Conservation (phyloP, 257 asterid genomes). For the Cinchona pubescens region DNA sequence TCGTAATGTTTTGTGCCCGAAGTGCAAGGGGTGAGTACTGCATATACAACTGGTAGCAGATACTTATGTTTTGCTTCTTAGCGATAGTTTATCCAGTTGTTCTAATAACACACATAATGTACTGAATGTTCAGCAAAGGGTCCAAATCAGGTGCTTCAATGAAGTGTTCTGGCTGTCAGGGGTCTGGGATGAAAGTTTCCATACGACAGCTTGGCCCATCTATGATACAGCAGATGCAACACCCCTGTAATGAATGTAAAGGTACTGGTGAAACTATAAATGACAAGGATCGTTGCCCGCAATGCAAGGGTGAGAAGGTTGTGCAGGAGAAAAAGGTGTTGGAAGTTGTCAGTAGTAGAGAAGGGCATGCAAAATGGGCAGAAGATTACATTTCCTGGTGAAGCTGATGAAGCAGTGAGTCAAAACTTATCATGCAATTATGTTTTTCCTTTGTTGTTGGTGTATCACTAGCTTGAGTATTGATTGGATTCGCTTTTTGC, state of each 20-base stretch:
- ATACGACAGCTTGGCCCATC: conserved; percentile 85
- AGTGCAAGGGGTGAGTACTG: conserved; percentile 76
- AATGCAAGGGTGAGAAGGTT: conserved; percentile 89
- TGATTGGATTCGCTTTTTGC: conserved; percentile 27
- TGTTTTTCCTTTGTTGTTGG: not conserved
- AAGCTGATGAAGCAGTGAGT: conserved; percentile 91
- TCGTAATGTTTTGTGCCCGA: conserved; percentile 72
- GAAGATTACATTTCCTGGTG: conserved; percentile 86
- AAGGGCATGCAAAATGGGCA: conserved; percentile 96
- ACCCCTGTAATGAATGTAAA: conserved; percentile 82
- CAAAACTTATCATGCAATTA: not conserved
- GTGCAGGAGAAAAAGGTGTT: conserved; percentile 83
- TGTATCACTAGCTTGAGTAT: not conserved
- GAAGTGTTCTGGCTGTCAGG: conserved; percentile 86
- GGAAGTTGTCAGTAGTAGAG: conserved; percentile 86
- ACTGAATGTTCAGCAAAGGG: conserved; percentile 61
- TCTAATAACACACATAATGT: not conserved
- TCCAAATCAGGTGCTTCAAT: conserved; percentile 90
- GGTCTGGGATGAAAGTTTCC: conserved; percentile 88
- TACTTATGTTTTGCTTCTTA: conserved; percentile 2
- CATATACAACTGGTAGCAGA: not conserved
- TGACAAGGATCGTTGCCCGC: conserved; percentile 76
- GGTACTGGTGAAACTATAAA: conserved; percentile 88
- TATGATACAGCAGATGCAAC: conserved; percentile 99
- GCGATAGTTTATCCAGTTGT: not conserved